A percentile compares a stretch with the other conserved stretches of the same genome.
phyloP scores from a whole-genome alignment of 139 green algal genomes.

The Chlamydomonas sp. region DNA sequence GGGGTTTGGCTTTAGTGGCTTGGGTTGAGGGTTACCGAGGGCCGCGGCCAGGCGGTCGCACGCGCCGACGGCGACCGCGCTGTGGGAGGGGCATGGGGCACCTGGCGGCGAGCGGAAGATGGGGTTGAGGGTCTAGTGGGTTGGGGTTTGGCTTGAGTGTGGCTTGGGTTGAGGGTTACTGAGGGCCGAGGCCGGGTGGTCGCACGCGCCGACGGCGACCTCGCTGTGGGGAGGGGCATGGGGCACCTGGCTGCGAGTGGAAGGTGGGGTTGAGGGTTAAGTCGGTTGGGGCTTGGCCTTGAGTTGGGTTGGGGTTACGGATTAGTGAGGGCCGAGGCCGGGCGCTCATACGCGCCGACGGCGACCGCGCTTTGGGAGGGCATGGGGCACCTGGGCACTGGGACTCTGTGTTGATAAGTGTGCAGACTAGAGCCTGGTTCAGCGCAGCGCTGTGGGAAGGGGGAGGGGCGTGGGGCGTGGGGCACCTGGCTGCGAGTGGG shows the following conservation, averaged over 20 bases:
- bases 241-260: too few relatives aligned
- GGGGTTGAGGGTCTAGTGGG: neutral
- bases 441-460: slow-evolving; percentile 62
- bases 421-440: slow-evolving; percentile 45
- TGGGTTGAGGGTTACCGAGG: too few relatives aligned
- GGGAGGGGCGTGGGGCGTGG: too few relatives aligned
- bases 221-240: slow-evolving; percentile 74
- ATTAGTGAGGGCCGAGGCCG: too few relatives aligned
- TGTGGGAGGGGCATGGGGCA: too few relatives aligned
- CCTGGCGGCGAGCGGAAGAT: slow-evolving; percentile 25
- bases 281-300: too few relatives aligned
- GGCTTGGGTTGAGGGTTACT: too few relatives aligned
- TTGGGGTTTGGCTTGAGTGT: neutral
- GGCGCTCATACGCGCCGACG: slow-evolving; percentile 48
- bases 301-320: slow-evolving; percentile 13
- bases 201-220: slow-evolving; percentile 45
- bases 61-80: slow-evolving; percentile 44
- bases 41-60: slow-evolving; percentile 53
- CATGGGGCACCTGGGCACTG: slow-evolving; percentile 60
- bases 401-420: slow-evolving; percentile 60
- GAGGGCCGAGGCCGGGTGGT: slow-evolving; percentile 56
- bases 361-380: slow-evolving; percentile 62
- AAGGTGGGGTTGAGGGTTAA: too few relatives aligned
- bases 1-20: neutral
- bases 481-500: slow-evolving; percentile 31